Evolutionary conservation across 345 rosid genomes (phyloP).

Genomic region (Pistacia vera): DNA sequence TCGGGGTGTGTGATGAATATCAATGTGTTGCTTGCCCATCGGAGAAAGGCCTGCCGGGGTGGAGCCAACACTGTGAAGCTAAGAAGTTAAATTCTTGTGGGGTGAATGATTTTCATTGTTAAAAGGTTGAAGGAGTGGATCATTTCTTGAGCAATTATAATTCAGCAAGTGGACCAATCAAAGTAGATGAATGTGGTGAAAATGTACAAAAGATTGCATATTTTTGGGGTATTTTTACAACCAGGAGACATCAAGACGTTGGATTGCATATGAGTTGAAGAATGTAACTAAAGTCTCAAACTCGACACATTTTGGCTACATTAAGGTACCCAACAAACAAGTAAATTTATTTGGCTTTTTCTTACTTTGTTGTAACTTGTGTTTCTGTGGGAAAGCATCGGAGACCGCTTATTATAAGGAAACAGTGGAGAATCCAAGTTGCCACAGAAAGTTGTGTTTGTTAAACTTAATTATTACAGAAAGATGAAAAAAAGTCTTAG

Average conservation of each 20-base stretch:
- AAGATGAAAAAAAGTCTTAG: too few relatives aligned
- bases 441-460: too few relatives aligned
- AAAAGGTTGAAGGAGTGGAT: slow-evolving; percentile 53
- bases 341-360: too few relatives aligned
- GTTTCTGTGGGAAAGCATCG: too few relatives aligned
- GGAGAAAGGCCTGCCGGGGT: slow-evolving; percentile 34
- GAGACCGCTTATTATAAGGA: too few relatives aligned
- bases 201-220: slow-evolving; percentile 61
- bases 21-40: slow-evolving; percentile 62
- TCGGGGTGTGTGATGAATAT: slow-evolving; percentile 48
- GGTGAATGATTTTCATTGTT: slow-evolving; percentile 31
- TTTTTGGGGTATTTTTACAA: slow-evolving; percentile 45
- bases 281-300: slow-evolving; percentile 39
- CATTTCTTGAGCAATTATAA: slow-evolving; percentile 54
- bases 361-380: too few relatives aligned
- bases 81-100: slow-evolving; percentile 33
- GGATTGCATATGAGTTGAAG: slow-evolving; percentile 61
- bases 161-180: slow-evolving; percentile 33
- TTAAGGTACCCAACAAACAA: slow-evolving; percentile 34
- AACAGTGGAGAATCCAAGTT: too few relatives aligned
- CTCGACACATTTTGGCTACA: slow-evolving; percentile 38
- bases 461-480: too few relatives aligned
- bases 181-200: slow-evolving; percentile 47
- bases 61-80: slow-evolving; percentile 40
- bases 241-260: slow-evolving; percentile 44